These are phyloP conservation scores for Fonsecaea erecta DNA, from an alignment of 2,329 filamentous ascomycete genomes.

Conservation along the genomic window DNA sequence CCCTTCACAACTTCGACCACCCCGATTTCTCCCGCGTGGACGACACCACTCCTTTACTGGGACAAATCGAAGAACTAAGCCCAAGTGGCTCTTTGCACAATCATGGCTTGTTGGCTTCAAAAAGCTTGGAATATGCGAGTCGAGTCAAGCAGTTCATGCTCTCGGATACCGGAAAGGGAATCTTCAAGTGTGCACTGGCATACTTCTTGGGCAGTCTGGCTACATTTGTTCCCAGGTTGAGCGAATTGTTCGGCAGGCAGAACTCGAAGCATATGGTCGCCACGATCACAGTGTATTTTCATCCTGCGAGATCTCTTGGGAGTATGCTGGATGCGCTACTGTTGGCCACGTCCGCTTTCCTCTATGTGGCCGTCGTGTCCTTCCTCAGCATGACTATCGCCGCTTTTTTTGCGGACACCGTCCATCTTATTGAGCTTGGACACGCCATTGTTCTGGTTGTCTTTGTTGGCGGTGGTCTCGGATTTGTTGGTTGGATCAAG, in stretches of 20 bases:
- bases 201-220: slow-evolving; percentile 85
- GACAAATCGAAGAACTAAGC: not conserved
- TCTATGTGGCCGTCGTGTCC: slow-evolving; percentile 76
- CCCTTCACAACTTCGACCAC: slow-evolving; percentile 64
- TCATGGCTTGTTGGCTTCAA: slow-evolving; percentile 14
- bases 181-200: slow-evolving; percentile 88
- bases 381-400: slow-evolving; percentile 88
- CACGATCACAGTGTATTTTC: slow-evolving; percentile 93
- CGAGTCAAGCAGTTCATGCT: slow-evolving; percentile 64
- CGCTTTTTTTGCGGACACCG: slow-evolving; percentile 71
- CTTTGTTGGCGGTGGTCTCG: slow-evolving; percentile 84
- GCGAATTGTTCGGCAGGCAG: slow-evolving; percentile 75
- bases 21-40: slow-evolving; percentile 33
- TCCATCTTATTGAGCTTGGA: slow-evolving; percentile 70
- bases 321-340: slow-evolving; percentile 87
- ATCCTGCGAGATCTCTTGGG: slow-evolving; percentile 81
- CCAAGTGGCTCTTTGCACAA: not conserved
- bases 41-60: slow-evolving; percentile 29
- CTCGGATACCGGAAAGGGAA: slow-evolving; percentile 75
- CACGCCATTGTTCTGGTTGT: slow-evolving; percentile 79
- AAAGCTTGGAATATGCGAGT: slow-evolving; percentile 43
- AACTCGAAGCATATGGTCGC: slow-evolving; percentile 94
- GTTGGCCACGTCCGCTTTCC: slow-evolving; percentile 75
- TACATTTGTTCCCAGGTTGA: slow-evolving; percentile 77
- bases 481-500: slow-evolving; percentile 87